Conservation (phyloP, 2,329 filamentous ascomycete species). For the Scopulariopsis brevicaulis region DNA sequence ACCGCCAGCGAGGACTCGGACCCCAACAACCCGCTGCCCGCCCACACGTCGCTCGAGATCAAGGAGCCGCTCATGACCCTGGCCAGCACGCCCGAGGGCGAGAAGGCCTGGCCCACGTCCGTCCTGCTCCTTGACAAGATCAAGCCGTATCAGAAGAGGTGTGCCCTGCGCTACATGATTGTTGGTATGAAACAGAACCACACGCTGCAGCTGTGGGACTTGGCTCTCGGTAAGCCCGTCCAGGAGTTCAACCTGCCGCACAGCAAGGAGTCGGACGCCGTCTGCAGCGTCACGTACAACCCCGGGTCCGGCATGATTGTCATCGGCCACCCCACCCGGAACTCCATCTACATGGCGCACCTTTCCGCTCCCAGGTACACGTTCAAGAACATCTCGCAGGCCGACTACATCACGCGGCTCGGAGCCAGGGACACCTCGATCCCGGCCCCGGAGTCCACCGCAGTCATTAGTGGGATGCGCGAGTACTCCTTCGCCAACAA, state of each 20-base stretch:
- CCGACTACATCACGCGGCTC: constrained; percentile 73
- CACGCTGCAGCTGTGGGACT: constrained; percentile 95
- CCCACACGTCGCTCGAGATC: constrained; percentile 57
- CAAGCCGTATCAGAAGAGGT: constrained; percentile 81
- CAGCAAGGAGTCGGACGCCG: constrained; percentile 91
- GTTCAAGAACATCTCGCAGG: constrained; percentile 72
- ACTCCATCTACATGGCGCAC: constrained; percentile 95
- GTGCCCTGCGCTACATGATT: constrained; percentile 87
- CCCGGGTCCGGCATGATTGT: constrained; percentile 85
- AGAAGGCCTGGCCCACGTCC: constrained; percentile 95
- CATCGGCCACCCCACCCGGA: constrained; percentile 90
- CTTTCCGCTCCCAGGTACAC: constrained; percentile 90
- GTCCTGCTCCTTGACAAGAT: constrained; percentile 94
- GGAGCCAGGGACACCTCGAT: constrained; percentile 60
- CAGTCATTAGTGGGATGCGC: constrained; percentile 91
- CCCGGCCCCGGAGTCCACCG: constrained; percentile 83
- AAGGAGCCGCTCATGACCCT: constrained; percentile 80
- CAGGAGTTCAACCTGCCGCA: constrained; percentile 96
- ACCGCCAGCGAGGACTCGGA: constrained; percentile 39
- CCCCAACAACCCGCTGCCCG: constrained; percentile 38
- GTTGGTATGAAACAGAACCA: constrained; percentile 99
- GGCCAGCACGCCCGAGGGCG: constrained; percentile 72
- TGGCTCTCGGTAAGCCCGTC: constrained; percentile 87
- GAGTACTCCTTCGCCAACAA: constrained; percentile 88
- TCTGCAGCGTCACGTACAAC: constrained; percentile 94